A percentile compares a stretch with the other conserved stretches of the same genome.
phyloP scores from a whole-genome alignment of 805 yeast species.

The Starmerella ratchasimensis region DNA sequence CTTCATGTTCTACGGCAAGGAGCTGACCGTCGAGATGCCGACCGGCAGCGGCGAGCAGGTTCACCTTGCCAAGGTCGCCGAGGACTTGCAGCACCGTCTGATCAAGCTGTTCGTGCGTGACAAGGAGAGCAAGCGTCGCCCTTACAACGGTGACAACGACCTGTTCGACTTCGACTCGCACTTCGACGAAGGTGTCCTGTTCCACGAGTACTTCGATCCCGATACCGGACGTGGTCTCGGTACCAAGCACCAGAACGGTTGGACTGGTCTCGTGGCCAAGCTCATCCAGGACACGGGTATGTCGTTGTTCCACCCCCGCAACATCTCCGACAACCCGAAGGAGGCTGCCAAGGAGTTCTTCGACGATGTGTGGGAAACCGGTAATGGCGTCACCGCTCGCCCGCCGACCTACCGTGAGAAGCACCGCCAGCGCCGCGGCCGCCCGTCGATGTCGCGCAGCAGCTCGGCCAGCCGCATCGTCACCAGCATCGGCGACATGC shows the following conservation, averaged over 20 bases:
- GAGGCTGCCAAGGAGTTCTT: conserved; percentile 27
- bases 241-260: conserved; percentile 88
- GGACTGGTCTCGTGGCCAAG: conserved; percentile 90
- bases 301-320: conserved; percentile 32
- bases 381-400: too few relatives aligned
- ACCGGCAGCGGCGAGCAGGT: conserved; percentile 34
- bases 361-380: conserved; percentile 25
- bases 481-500: conserved; percentile 17
- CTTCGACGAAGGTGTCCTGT: conserved; percentile 64
- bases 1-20: conserved; percentile 77
- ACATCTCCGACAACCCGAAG: conserved; percentile 24
- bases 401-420: conserved; percentile 12
- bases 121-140: conserved; percentile 42
- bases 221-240: conserved; percentile 92
- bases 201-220: conserved; percentile 83
- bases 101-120: conserved; percentile 62
- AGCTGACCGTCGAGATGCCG: conserved; percentile 76
- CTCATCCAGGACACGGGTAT: conserved; percentile 78
- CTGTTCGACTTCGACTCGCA: conserved; percentile 44
- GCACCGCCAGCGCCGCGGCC: conserved; percentile 18
- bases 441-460: conserved; percentile 10
- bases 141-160: conserved; percentile 50
- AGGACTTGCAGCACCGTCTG: conserved; percentile 74
- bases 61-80: conserved; percentile 46
- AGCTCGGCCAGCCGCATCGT: conserved; percentile 17